phyloP scores from a whole-genome alignment of 805 yeast genomes.

The Maudiozyma saulgeensis region DNA sequence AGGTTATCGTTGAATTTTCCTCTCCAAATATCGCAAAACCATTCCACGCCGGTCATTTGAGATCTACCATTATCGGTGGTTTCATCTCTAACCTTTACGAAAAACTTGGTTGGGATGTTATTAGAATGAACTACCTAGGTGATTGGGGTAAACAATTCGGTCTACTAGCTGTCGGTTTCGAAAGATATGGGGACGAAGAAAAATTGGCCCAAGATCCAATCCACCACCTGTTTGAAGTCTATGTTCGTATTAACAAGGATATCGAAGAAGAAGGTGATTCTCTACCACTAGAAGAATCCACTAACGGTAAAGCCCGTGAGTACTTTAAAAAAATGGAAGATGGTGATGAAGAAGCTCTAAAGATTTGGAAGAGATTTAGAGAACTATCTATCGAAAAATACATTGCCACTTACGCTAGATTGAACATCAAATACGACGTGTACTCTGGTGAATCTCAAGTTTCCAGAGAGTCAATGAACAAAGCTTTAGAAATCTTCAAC shows the following conservation, averaged over 20 bases:
- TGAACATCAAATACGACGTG: constrained; percentile 77
- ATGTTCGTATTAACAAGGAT: constrained; percentile 77
- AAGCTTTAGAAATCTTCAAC: constrained; percentile 51
- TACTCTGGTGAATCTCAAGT: constrained; percentile 97
- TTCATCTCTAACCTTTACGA: constrained; percentile 85
- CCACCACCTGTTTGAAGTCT: constrained; percentile 88
- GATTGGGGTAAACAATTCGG: constrained; percentile 99
- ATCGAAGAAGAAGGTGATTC: constrained; percentile 49
- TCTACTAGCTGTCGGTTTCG: constrained; percentile 84
- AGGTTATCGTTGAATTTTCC: constrained; percentile 76
- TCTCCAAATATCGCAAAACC: constrained; percentile 99
- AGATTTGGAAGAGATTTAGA: constrained; percentile 80
- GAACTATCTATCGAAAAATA: constrained; percentile 83
- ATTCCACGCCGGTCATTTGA: constrained; percentile 97
- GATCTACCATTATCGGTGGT: constrained; percentile 97
- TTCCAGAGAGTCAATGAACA: constrained; percentile 56
- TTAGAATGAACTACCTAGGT: constrained; percentile 88
- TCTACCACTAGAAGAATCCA: constrained; percentile 38
- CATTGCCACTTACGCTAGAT: constrained; percentile 78
- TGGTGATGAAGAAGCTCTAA: constrained; percentile 74
- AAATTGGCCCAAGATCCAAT: constrained; percentile 70
- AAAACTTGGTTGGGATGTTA: constrained; percentile 85
- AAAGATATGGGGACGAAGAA: constrained; percentile 74
- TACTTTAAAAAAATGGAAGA: constrained; percentile 89
- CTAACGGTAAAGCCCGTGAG: constrained; percentile 76